Evolutionary conservation across 257 asterid species (phyloP), one percentile per base, ranked within the genome.

Genomic region (Penstemon eatonii): DNA sequence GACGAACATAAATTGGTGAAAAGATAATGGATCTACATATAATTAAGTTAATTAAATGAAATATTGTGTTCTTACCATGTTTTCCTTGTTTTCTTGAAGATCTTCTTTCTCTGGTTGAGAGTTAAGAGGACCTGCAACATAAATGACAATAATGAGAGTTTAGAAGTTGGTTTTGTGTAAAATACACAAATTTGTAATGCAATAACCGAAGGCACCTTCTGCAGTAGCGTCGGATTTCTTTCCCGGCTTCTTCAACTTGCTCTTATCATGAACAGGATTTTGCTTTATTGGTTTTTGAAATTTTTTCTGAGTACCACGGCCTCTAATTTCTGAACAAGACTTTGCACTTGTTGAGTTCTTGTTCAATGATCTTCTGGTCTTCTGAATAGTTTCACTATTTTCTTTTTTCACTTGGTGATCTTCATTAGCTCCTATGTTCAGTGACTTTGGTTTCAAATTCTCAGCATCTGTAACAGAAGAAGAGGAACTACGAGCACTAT

Each of bases 401-500:
- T 78, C 58, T 72, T 82, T 79, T 37, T 82, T 78, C 63, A 66
- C 78, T 61, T 79, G 79, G 67, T 44, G 42, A 55, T 42, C 63
- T 67, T 80, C 87, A 60, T 58, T 60, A 73, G 79, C 63, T 11
- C 44, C 80, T 54, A 9, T 44, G n/a, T 63, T 75, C 56, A 66
- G 19, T 40, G 86, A 63, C 65, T 89, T 81, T 3, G 79, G 77
- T 69, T 71, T 84, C 68, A 62, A 60, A 69, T 84, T 85, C 77
- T 81, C 85, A 73, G 79, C 77, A 54, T 63, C 81, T 0, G 81
- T 68, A 3, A 79, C 18, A 4, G 96, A 84, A 46, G 95, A 82
- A 39, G 84, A 76, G 58, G 83, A 77, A 83, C 95, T 84, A 33
- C 15, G 80, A 11, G 65, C 78, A 78, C 83, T 89, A 52, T 84